phyloP scores from a whole-genome alignment of 176 grass and related monocot genomes.

The Paspalum notatum region DNA sequence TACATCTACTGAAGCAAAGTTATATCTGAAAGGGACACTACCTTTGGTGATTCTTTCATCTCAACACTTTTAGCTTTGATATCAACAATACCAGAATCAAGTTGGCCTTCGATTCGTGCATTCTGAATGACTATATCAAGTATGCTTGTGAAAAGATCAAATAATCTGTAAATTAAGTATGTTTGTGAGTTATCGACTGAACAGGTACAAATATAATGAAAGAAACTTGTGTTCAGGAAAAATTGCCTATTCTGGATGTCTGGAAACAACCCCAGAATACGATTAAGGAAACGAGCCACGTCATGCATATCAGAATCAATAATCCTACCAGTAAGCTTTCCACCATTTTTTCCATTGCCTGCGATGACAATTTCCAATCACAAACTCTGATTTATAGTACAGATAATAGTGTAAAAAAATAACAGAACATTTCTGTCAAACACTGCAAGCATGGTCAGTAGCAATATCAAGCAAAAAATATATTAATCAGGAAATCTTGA shows the following conservation, averaged over 20 bases:
- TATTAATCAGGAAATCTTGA: too few species aligned
- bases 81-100: slow-evolving; percentile 98
- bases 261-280: slow-evolving; percentile 87
- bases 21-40: slow-evolving; percentile 37
- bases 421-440: not conserved
- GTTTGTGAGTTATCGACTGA: not conserved
- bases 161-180: slow-evolving; percentile 65
- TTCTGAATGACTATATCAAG: slow-evolving; percentile 79
- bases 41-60: slow-evolving; percentile 79
- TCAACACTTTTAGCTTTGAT: slow-evolving; percentile 86
- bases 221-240: slow-evolving; percentile 22
- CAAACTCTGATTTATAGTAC: not conserved
- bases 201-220: slow-evolving; percentile 14
- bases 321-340: slow-evolving; percentile 83
- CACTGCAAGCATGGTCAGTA: slow-evolving; percentile 7
- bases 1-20: slow-evolving; percentile 12
- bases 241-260: slow-evolving; percentile 87
- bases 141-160: slow-evolving; percentile 87
- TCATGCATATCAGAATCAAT: slow-evolving; percentile 91
- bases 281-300: slow-evolving; percentile 90
- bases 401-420: not conserved
- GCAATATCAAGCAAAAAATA: too few species aligned
- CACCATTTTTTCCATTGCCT: slow-evolving; percentile 79
- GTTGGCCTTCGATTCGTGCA: slow-evolving; percentile 82
- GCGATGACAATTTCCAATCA: slow-evolving; percentile 27